Evolutionary conservation across 129 eudicot genomes (phyloP), one percentile per base, ranked within the genome.

Genomic region (Logfia minima): DNA sequence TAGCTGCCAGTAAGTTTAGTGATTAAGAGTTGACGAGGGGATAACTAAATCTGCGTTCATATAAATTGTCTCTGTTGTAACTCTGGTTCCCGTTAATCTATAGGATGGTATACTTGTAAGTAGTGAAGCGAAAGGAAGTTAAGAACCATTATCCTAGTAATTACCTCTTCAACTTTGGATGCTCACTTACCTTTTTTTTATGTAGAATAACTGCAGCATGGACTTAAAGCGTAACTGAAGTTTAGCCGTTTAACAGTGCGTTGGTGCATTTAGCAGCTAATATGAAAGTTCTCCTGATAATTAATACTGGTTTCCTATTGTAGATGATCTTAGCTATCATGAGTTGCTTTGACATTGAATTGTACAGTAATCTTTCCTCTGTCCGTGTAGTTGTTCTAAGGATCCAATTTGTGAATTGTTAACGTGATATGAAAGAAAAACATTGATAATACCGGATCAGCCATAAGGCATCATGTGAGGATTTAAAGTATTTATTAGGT

Each of bases 11-110:
- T 22, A 9, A 34, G 35, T 51, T 39, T 65, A 53, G 66, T 76
- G 80, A 52, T 32, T 16, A 32, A 66, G 66, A 28, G 55, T 55
- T 77, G 48, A 41, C 13, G 48, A 41, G 13, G 48, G 31, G 74
- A 67, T 66, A 32, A 13, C 39, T n/a, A 26, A 26, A 35, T 67
- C 37, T 8, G 4, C 3, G 4, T 22, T 59, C 0, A 7, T 35
- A n/a, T 67, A 34, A 45, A 7, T 43, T 45, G 35, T 43, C 35
- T 70, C 22, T 24, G 59, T 23, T 26, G 39, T 70, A 70, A 14
- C 24, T 10, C 45, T 67, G 26, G 0, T 19, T 60, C 17, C 7
- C 0, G 31, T 60, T 10, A 7, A 55, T 5, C 1, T 55, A 9
- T 55, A 5, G 23, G 61, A n/a, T 55, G 19, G 10, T 17, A 18